A percentile compares a stretch with the other conserved stretches of the same genome.
These are phyloP conservation scores for Vanrija sp. DNA, from an alignment of 1,284 basidiomycete species.

Conservation along the genomic window DNA sequence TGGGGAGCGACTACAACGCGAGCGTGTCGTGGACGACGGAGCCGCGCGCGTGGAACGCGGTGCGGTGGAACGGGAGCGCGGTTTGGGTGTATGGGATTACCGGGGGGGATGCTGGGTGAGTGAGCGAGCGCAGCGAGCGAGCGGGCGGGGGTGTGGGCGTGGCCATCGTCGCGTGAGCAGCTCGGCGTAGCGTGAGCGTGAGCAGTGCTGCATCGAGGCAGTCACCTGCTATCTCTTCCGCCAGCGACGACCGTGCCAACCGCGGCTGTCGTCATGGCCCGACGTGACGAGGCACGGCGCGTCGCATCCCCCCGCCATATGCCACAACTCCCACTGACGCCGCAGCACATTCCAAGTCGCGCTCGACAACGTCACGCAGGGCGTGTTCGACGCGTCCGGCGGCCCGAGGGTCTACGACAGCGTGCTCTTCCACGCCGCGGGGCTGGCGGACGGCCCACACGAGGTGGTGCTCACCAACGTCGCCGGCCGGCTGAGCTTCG, in stretches of 20 bases:
- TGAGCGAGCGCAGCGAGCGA: too few species aligned
- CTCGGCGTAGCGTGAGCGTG: too few species aligned
- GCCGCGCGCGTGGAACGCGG: constrained; percentile 17
- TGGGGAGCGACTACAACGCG: constrained; percentile 18
- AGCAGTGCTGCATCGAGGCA: too few species aligned
- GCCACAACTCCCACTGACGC: too few species aligned
- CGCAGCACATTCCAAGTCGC: constrained; percentile 22
- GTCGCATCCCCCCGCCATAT: too few species aligned
- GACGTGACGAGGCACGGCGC: too few species aligned
- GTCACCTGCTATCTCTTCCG: too few species aligned
- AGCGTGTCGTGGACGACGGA: constrained; percentile 35
- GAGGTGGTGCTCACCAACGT: constrained; percentile 24
- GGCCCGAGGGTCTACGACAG: constrained; percentile 27
- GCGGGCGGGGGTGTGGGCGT: too few species aligned
- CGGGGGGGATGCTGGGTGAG: constrained; percentile 22
- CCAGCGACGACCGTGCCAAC: too few species aligned
- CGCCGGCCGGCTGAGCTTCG: constrained; percentile 27
- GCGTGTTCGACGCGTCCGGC: constrained; percentile 24
- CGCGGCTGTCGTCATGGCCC: too few species aligned
- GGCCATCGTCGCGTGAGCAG: too few species aligned
- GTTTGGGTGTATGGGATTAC: constrained; percentile 32
- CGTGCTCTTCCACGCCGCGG: constrained; percentile 28
- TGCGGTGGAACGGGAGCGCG: constrained; percentile 26
- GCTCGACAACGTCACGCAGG: constrained; percentile 27
- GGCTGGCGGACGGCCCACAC: constrained; percentile 22